Conservation (phyloP, 2,329 filamentous ascomycete genomes). For the Cladosporium phlei region DNA sequence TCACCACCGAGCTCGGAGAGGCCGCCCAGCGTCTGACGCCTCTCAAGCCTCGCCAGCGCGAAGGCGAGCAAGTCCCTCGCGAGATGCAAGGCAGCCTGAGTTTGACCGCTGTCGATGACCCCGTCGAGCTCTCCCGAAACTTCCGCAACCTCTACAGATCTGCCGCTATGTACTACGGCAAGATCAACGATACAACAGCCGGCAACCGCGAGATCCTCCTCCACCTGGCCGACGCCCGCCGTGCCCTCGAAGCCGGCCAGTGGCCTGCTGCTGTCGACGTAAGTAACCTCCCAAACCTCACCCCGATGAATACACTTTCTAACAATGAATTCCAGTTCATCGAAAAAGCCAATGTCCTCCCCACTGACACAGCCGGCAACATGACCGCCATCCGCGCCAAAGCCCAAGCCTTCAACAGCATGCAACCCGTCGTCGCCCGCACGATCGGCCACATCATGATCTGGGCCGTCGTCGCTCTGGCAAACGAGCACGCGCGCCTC, state of each 20-base stretch:
- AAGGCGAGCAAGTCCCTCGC: conserved; percentile 30
- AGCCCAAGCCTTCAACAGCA: conserved; percentile 72
- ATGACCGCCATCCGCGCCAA: conserved; percentile 72
- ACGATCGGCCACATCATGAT: conserved; percentile 88
- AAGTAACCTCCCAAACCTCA: conserved; percentile 35
- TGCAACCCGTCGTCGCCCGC: conserved; percentile 76
- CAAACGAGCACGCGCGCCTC: conserved; percentile 68
- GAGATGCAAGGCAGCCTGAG: conserved; percentile 55
- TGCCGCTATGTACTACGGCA: conserved; percentile 56
- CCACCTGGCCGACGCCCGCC: conserved; percentile 57
- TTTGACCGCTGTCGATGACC: conserved; percentile 64
- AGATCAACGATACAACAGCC: conserved; percentile 55
- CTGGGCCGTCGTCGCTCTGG: conserved; percentile 88
- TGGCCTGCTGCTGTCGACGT: conserved; percentile 63
- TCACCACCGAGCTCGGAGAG: conserved; percentile 80
- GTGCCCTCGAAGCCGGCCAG: conserved; percentile 52
- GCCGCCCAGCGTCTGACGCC: conserved; percentile 73
- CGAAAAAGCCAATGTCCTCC: conserved; percentile 69
- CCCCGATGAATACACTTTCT: conserved; percentile 1
- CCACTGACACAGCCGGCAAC: conserved; percentile 68
- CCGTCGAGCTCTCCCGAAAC: conserved; percentile 57
- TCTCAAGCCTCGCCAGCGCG: conserved; percentile 60
- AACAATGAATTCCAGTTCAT: conserved; percentile 56
- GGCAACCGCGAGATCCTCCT: conserved; percentile 57
- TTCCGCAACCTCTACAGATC: conserved; percentile 60